These are phyloP conservation scores for Schizothecium vesticola DNA, from an alignment of 495 filamentous ascomycete genomes.

Conservation along the genomic window DNA sequence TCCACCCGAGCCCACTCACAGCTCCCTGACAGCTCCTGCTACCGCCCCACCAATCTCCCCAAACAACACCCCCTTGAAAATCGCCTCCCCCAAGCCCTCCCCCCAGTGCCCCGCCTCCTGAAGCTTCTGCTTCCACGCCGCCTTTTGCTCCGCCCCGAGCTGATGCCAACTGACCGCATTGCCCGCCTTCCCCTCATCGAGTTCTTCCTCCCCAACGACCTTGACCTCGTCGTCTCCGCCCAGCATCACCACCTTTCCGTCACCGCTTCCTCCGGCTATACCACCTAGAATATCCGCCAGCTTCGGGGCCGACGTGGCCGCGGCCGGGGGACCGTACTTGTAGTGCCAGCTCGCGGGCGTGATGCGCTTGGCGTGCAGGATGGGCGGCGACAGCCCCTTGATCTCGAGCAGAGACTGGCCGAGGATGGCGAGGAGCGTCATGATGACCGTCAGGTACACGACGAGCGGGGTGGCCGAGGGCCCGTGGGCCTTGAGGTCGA, in stretches of 20 bases:
- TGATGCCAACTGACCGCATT: conserved; percentile 60
- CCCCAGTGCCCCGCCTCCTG: conserved; percentile 68
- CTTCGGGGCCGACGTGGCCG: not conserved
- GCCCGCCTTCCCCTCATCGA: conserved; percentile 41
- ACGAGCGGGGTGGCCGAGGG: conserved; percentile 47
- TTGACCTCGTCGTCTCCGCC: conserved; percentile 19
- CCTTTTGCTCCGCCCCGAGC: conserved; percentile 51
- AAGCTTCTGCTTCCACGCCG: conserved; percentile 63
- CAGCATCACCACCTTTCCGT: conserved; percentile 12
- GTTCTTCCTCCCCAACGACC: conserved; percentile 34
- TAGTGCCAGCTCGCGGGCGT: conserved; percentile 26
- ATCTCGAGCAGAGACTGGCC: conserved; percentile 65
- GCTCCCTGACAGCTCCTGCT: conserved; percentile 2
- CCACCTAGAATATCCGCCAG: not conserved
- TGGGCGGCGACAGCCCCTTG: conserved; percentile 53
- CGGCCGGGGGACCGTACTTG: not conserved
- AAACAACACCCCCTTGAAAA: conserved; percentile 73
- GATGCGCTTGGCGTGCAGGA: conserved; percentile 40
- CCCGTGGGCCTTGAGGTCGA: conserved; percentile 52
- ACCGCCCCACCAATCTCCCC: conserved; percentile 57
- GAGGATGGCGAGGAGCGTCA: conserved; percentile 54
- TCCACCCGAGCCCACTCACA: not conserved
- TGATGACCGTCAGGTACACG: conserved; percentile 43
- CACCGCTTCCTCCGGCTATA: not conserved
- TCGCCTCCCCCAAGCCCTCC: conserved; percentile 62